Percentiles rank a stretch among this genome's conserved stretches.
Evolutionary conservation across 768 basidiomycete species (phyloP).

Genomic region (Russula foetens): DNA sequence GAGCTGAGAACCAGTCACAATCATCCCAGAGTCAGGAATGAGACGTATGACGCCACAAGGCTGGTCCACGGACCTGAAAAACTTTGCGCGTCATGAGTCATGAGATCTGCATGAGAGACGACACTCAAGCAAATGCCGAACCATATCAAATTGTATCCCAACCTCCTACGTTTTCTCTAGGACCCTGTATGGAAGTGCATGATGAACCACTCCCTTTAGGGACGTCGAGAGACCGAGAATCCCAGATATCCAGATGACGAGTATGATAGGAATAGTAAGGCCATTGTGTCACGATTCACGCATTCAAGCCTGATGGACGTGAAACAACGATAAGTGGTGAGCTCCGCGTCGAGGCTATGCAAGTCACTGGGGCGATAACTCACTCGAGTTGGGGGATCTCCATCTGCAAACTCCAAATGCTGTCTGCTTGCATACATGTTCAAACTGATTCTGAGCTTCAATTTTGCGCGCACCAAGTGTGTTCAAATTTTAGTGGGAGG

Average conservation of each 20-base stretch:
- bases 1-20: too few relatives aligned
- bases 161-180: conserved; percentile 33
- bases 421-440: conserved; percentile 42
- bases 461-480: conserved; percentile 40
- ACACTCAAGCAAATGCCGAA: conserved; percentile 85
- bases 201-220: conserved; percentile 43
- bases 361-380: too few relatives aligned
- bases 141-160: conserved; percentile 55
- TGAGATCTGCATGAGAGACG: too few relatives aligned
- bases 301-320: conserved; percentile 67
- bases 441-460: conserved; percentile 51
- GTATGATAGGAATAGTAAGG: conserved; percentile 64
- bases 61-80: too few relatives aligned
- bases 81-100: too few relatives aligned
- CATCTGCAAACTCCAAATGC: conserved; percentile 50
- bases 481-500: conserved; percentile 44
- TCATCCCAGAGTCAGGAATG: too few relatives aligned
- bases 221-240: conserved; percentile 54
- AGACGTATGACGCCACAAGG: too few relatives aligned
- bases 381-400: conserved; percentile 51
- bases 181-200: conserved; percentile 13
- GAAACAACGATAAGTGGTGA: conserved; percentile 33
- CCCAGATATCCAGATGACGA: conserved; percentile 62
- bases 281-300: conserved; percentile 76
- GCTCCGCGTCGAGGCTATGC: too few relatives aligned